Conservation (phyloP, 768 basidiomycete genomes). For the Trametes cingulata region DNA sequence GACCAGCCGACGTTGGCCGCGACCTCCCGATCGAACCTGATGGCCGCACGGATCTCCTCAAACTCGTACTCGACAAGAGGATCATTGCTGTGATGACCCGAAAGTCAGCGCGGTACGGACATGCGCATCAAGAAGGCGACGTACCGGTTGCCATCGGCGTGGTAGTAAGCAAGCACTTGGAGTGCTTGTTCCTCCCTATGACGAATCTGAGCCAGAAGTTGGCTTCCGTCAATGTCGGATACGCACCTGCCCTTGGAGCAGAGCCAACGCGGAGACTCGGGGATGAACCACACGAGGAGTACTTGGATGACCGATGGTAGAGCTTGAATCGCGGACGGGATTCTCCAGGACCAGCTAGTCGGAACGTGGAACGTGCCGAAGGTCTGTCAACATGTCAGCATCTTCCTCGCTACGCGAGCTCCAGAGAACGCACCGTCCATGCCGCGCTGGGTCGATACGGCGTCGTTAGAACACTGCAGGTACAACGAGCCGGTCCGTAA, state of each 20-base stretch:
- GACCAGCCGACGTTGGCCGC: constrained; percentile 45
- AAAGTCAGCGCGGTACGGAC: not conserved
- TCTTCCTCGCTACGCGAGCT: no score
- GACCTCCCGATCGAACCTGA: constrained; percentile 30
- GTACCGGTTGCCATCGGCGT: constrained; percentile 39
- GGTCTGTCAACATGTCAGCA: constrained; percentile 23
- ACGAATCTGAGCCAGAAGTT: not conserved
- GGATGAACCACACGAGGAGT: constrained; percentile 43
- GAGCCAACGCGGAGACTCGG: constrained; percentile 43
- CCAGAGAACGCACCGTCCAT: constrained; percentile 23
- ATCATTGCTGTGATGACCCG: constrained; percentile 34
- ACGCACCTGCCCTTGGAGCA: constrained; percentile 37
- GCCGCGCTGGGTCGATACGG: constrained; percentile 21
- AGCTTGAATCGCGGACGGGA: constrained; percentile 42
- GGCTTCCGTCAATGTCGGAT: no score
- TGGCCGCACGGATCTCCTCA: constrained; percentile 63
- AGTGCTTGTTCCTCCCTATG: constrained; percentile 37
- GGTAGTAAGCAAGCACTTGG: constrained; percentile 42
- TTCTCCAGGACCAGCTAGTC: constrained; percentile 45
- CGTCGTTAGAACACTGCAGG: not conserved
- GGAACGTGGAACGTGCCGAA: constrained; percentile 45
- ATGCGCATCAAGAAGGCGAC: not conserved
- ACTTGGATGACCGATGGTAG: constrained; percentile 35
- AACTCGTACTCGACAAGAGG: constrained; percentile 62
- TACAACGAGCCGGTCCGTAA: not conserved